phyloP scores from a whole-genome alignment of 148 eudicot genomes.

The Chenopodium suecicum region DNA sequence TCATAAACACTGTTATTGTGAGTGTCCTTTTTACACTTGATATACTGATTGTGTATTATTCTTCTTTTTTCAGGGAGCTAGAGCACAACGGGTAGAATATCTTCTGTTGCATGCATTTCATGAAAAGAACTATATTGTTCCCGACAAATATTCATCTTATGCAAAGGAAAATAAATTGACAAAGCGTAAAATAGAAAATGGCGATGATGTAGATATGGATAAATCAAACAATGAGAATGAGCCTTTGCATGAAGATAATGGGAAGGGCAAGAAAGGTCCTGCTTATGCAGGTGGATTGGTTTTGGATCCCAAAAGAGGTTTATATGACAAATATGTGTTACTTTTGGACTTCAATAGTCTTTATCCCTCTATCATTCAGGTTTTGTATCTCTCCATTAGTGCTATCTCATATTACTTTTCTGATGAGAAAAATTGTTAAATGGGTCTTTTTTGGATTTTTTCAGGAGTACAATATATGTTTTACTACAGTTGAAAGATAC shows the following conservation, averaged over 20 bases:
- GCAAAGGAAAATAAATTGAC: conserved; percentile 55
- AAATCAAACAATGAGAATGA: conserved; percentile 52
- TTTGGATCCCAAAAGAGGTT: conserved; percentile 95
- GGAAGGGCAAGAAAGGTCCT: conserved; percentile 82
- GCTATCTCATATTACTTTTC: neutral
- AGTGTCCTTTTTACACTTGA: conserved; percentile 3
- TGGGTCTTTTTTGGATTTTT: conserved; percentile 3
- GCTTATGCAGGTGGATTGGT: conserved; percentile 93
- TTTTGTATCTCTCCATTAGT: conserved; percentile 25
- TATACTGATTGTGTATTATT: conserved; percentile 1
- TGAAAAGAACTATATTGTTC: conserved; percentile 86
- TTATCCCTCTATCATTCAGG: conserved; percentile 99
- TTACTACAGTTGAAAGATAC: conserved; percentile 89
- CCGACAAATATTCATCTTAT: conserved; percentile 74
- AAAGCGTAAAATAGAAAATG: conserved; percentile 67
- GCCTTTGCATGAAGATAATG: conserved; percentile 41
- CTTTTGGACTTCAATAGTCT: conserved; percentile 99
- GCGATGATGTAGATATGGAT: conserved; percentile 40
- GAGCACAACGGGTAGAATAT: conserved; percentile 97
- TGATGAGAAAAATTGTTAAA: neutral
- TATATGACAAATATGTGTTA: conserved; percentile 88
- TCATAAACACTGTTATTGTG: neutral
- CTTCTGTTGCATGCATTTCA: conserved; percentile 94
- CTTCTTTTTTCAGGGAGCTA: conserved; percentile 73
- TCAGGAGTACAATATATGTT: conserved; percentile 97